phyloP scores from a whole-genome alignment of 192 early-diverging fungal species.

The Bifiguratus adelaidae region DNA sequence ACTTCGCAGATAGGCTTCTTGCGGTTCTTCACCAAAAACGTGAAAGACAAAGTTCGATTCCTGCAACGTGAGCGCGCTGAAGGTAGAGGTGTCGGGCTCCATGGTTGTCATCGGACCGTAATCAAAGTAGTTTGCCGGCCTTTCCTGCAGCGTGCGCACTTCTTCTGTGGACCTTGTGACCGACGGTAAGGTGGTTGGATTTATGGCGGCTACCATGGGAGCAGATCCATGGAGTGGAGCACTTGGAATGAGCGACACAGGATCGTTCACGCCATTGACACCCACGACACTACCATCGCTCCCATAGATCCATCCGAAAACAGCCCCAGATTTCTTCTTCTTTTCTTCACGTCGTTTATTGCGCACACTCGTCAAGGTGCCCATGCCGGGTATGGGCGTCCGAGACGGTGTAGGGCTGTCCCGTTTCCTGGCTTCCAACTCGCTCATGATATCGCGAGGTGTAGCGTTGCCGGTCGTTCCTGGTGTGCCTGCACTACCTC shows the following conservation, averaged over 20 bases:
- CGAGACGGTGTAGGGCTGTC: background rate
- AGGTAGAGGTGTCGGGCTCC: slow-evolving; percentile 6
- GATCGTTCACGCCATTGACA: background rate
- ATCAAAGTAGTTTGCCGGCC: slow-evolving; percentile 13
- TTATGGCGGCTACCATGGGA: background rate
- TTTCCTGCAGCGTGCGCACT: background rate
- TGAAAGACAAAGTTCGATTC: slow-evolving; percentile 30
- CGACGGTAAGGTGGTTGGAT: background rate
- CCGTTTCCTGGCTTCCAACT: background rate
- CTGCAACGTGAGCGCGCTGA: slow-evolving; percentile 12
- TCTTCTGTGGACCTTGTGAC: too few relatives aligned
- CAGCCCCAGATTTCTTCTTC: background rate
- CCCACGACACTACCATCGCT: background rate
- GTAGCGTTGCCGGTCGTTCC: background rate
- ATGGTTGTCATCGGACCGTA: slow-evolving; percentile 12
- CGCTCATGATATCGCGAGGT: background rate
- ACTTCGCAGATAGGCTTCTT: slow-evolving; percentile 48
- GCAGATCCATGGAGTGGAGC: background rate
- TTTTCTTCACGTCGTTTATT: background rate
- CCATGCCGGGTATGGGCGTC: background rate
- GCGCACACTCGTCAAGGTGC: background rate
- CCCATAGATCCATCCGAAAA: background rate
- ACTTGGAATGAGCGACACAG: background rate
- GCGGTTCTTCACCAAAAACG: slow-evolving; percentile 45
- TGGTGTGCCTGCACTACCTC: background rate